Base-by-base conservation (phyloP, 1,284 basidiomycete species). In the Calocybe gambosa region DNA sequence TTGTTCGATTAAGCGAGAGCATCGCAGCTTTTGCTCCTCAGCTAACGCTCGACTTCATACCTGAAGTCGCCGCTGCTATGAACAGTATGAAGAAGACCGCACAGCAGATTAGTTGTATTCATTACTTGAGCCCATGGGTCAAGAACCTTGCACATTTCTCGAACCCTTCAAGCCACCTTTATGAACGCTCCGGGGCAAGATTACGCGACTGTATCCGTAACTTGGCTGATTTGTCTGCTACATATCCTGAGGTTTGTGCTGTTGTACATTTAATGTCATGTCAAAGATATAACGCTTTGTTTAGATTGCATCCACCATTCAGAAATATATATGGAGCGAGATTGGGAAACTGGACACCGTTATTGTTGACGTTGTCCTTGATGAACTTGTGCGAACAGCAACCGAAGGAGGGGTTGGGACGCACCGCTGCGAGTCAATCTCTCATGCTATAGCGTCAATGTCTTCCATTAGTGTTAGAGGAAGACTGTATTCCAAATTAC, bases 81-180 rank as follows among this genome's bases (percentile, higher is more conserved):
- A 72, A 77, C 3, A 74, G 77, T 20, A 77, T 88, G 62, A 75
- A 80, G 59, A 34, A 34, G 31, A 57, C 66, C 3, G 65, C 75
- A 1, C 81, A 82, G 46, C 80, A 83, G 45, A 77, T 88, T 21
- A 77, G 77, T 44, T 90, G 83, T 56, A 62, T 93, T 15, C 80
- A 85, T 50, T 93, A 92, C 58, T 75, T 93, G 68, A 78, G 76
- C 37, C 89, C 92, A 1, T 95, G 92, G 92, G 74, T 94, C 39
- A 81, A 76, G 61, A 93, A 93, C 58, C 68, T 95, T 1, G 71
- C 78, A 1, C 61, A 70, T 16, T 93, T 89, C 55, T 77, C 80
- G 31, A 83, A 85, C 55, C 84, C 89, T 1, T 78, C 80, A 1
- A 75, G 74, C 52, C 62, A 69, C 20, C 62, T 80, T 18, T 88